Conservation (phyloP, 2,329 filamentous ascomycete genomes). For the Beauveria sp. region DNA sequence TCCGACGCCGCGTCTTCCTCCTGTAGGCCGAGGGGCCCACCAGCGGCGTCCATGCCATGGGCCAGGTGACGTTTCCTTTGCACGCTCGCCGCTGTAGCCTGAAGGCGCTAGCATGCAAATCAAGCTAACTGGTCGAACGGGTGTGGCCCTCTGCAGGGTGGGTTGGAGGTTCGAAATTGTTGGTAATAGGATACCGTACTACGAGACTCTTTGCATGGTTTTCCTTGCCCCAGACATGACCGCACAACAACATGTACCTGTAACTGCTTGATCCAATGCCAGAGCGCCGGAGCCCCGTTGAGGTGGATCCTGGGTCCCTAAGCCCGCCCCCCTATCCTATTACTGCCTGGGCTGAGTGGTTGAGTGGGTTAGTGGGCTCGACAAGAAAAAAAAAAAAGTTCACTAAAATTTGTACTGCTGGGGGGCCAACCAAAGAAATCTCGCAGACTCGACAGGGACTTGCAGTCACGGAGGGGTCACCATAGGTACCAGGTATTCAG, state of each 20-base stretch:
- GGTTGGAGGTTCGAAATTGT: background rate
- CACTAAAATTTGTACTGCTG: background rate
- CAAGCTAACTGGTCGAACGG: background rate
- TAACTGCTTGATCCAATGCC: background rate
- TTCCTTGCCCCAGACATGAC: background rate
- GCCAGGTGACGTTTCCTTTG: conserved; percentile 7
- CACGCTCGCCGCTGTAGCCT: background rate
- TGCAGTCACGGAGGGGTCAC: background rate
- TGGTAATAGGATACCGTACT: background rate
- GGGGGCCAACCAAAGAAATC: background rate
- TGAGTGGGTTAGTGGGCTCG: background rate
- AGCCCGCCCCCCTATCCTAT: background rate
- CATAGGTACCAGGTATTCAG: background rate
- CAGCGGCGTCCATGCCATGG: background rate
- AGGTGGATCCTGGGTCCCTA: background rate
- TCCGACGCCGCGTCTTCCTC: background rate
- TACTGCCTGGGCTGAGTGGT: background rate
- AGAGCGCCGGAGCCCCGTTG: background rate
- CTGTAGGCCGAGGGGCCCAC: background rate
- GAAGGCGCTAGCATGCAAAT: background rate
- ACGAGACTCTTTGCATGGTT: background rate
- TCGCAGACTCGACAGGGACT: background rate
- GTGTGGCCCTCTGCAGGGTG: background rate
- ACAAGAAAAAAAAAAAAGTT: background rate
- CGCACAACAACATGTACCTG: background rate